These are phyloP conservation scores for Suillus brevipes DNA, from an alignment of 768 basidiomycete genomes.

Conservation along the genomic window DNA sequence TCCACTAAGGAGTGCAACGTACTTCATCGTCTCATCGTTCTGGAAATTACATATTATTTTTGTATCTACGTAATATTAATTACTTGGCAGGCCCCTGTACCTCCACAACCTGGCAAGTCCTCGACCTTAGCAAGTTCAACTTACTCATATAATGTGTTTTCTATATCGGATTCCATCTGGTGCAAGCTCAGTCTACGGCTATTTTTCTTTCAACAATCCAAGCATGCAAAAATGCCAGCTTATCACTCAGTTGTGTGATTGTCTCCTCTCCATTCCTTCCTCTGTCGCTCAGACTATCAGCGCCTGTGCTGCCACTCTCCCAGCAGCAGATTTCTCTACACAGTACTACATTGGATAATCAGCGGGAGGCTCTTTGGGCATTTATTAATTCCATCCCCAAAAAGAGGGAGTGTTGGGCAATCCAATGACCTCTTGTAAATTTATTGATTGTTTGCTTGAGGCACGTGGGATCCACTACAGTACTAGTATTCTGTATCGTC, in stretches of 20 bases:
- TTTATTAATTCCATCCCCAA: not conserved
- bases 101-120: no score
- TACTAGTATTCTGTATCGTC: not conserved
- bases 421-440: not conserved
- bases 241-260: not conserved
- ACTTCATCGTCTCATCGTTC: slow-evolving; percentile 61
- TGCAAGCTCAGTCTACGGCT: no score
- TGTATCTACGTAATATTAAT: no score
- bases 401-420: not conserved
- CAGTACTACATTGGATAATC: not conserved
- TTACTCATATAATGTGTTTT: no score
- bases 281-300: not conserved
- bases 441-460: not conserved
- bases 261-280: not conserved
- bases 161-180: no score
- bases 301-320: not conserved
- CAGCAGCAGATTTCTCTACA: not conserved
- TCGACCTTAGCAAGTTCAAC: no score
- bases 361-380: not conserved
- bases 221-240: no score
- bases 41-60: no score
- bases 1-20: slow-evolving; percentile 91
- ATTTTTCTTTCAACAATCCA: not conserved
- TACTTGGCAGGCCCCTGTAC: no score
- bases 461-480: not conserved